Conservation (phyloP, 2,329 filamentous ascomycete species). For the Alternaria infectoria region DNA sequence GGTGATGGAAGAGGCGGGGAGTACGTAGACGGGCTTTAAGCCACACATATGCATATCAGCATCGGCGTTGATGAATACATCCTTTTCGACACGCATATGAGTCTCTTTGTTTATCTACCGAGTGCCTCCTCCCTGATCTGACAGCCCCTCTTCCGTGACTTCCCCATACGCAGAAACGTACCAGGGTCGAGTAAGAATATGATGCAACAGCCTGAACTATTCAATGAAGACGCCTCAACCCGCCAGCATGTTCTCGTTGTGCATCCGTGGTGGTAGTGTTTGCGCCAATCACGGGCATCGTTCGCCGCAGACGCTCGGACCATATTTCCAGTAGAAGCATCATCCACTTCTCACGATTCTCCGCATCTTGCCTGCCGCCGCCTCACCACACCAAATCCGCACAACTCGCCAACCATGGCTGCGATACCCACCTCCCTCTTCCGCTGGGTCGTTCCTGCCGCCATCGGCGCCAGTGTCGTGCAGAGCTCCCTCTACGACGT, state of each 20-base stretch:
- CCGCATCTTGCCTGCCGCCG: slow-evolving; percentile 18
- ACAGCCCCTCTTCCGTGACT: not conserved
- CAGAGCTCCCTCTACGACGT: slow-evolving; percentile 95
- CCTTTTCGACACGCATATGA: not conserved
- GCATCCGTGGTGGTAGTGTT: not conserved
- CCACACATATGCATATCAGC: not conserved
- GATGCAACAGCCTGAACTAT: not conserved
- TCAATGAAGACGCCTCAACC: not conserved
- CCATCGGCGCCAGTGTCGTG: slow-evolving; percentile 69
- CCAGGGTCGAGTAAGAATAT: not conserved
- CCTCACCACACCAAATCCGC: slow-evolving; percentile 24
- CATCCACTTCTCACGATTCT: slow-evolving; percentile 19
- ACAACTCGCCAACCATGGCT: slow-evolving; percentile 43
- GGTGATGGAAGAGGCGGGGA: not conserved
- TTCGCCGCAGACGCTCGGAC: slow-evolving; percentile 21
- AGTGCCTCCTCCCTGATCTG: not conserved
- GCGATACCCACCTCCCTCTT: slow-evolving; percentile 44
- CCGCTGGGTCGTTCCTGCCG: slow-evolving; percentile 72
- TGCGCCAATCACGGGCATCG: slow-evolving; percentile 21
- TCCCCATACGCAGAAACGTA: not conserved
- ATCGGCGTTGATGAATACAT: slow-evolving; percentile 8
- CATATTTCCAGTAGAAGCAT: slow-evolving; percentile 8
- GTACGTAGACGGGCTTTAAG: not conserved
- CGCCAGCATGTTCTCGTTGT: not conserved
- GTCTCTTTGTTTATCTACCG: not conserved